Evolutionary conservation across 208 protist genomes (phyloP).

Genomic region (Trypanosoma conorhini): DNA sequence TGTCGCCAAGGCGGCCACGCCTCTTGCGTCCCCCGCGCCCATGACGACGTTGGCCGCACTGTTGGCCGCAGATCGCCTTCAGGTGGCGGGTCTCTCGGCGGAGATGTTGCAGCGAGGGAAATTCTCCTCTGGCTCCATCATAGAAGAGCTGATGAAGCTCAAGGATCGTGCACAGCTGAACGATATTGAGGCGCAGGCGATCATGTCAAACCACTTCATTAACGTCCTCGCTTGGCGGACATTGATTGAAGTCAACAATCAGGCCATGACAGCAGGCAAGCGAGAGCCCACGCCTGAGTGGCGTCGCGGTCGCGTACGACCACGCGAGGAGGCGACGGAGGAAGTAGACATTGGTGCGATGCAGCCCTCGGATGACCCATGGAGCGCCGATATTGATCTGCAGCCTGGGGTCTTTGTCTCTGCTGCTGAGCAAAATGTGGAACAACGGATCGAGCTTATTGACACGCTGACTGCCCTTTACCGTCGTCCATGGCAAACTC

Average conservation of each 20-base stretch:
- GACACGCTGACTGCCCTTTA: constrained; percentile 63
- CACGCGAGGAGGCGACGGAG: constrained; percentile 5
- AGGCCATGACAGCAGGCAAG: neutral
- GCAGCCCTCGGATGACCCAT: constrained; percentile 66
- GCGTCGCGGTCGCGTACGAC: constrained; percentile 21
- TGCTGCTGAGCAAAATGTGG: constrained; percentile 58
- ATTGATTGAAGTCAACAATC: constrained; percentile 68
- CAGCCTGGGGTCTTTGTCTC: constrained; percentile 51
- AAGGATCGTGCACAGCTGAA: constrained; percentile 39
- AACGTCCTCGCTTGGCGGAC: constrained; percentile 84
- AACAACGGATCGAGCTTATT: constrained; percentile 63
- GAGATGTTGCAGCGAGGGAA: constrained; percentile 44
- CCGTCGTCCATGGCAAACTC: constrained; percentile 46
- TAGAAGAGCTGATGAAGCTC: constrained; percentile 55
- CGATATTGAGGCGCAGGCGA: constrained; percentile 50
- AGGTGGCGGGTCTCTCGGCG: constrained; percentile 52
- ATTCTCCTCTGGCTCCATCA: constrained; percentile 65
- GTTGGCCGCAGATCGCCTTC: constrained; percentile 61
- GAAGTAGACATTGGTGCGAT: constrained; percentile 20
- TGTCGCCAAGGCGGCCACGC: neutral
- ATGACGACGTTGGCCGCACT: constrained; percentile 57
- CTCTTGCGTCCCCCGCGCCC: constrained; percentile 8
- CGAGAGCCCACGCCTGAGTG: constrained; percentile 3
- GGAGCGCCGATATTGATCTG: constrained; percentile 44
- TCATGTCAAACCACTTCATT: constrained; percentile 89